Evolutionary conservation across 1,284 basidiomycete species (phyloP).

Genomic region (Trametes polyzona): DNA sequence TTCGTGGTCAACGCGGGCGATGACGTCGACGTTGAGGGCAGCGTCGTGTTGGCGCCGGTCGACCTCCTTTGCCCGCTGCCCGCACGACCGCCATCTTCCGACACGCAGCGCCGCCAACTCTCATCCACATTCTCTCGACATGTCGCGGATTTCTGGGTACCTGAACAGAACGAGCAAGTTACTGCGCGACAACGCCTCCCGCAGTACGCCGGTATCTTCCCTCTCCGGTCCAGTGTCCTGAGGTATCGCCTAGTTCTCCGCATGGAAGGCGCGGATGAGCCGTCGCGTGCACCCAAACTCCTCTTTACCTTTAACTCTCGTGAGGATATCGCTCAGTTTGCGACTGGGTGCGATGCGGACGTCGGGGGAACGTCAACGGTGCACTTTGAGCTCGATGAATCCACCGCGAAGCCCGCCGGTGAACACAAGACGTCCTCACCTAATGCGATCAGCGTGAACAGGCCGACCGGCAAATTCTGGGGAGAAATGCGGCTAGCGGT

Average conservation of each 20-base stretch:
- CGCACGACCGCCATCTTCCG: neutral
- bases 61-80: neutral
- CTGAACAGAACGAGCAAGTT: constrained; percentile 38
- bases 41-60: neutral
- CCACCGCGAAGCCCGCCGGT: constrained; percentile 35
- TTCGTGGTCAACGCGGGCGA: neutral
- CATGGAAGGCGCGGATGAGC: constrained; percentile 73
- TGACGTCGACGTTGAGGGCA: neutral
- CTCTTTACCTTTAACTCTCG: constrained; percentile 66
- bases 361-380: constrained; percentile 85
- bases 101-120: neutral
- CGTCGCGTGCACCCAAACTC: constrained; percentile 58
- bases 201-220: constrained; percentile 32
- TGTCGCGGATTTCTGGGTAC: constrained; percentile 41
- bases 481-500: constrained; percentile 75
- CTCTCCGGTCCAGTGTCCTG: neutral
- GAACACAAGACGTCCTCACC: constrained; percentile 42
- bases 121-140: constrained; percentile 3
- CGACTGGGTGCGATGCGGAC: constrained; percentile 81
- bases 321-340: constrained; percentile 63
- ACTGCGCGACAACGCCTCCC: constrained; percentile 38
- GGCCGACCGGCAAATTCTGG: constrained; percentile 68
- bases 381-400: constrained; percentile 63
- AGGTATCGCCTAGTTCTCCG: constrained; percentile 52
- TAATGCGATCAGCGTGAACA: constrained; percentile 29